Conservation (phyloP, 176 grass and related monocot species). For the Oryza glaberrima region DNA sequence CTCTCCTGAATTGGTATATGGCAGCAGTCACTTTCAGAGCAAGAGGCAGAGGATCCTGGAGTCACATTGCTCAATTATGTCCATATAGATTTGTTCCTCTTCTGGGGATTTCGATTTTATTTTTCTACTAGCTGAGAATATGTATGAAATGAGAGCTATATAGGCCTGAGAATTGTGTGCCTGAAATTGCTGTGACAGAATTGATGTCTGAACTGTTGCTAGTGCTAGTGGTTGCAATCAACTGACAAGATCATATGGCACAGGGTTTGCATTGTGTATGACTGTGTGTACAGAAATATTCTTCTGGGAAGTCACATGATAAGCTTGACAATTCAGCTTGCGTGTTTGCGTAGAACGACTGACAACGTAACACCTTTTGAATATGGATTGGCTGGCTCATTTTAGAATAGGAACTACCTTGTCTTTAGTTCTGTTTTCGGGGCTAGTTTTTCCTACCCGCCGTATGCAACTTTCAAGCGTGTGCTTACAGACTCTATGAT, state of each 20-base stretch:
- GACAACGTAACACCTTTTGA: constrained; percentile 23
- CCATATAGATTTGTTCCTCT: constrained; percentile 22
- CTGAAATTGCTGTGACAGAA: background rate
- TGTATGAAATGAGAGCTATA: background rate
- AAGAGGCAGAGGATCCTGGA: constrained; percentile 57
- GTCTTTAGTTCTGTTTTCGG: background rate
- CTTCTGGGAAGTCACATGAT: constrained; percentile 28
- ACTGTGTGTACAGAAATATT: constrained; percentile 34
- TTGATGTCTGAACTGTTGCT: constrained; percentile 28
- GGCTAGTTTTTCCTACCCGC: background rate
- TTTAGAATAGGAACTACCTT: constrained; percentile 4
- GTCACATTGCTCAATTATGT: constrained; percentile 48
- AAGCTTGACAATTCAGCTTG: constrained; percentile 36
- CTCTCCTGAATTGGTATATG: constrained; percentile 38
- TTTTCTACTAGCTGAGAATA: background rate
- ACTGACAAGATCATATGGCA: constrained; percentile 22
- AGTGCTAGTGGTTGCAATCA: constrained; percentile 15
- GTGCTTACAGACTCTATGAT: background rate
- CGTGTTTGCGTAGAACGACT: constrained; percentile 18
- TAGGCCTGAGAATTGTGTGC: constrained; percentile 11
- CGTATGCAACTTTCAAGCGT: background rate
- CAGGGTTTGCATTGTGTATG: background rate
- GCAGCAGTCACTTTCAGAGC: constrained; percentile 20
- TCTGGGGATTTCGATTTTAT: background rate
- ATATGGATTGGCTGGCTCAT: background rate